phyloP scores from a whole-genome alignment of 2,329 filamentous ascomycete species.

The Ophiostoma ips region DNA sequence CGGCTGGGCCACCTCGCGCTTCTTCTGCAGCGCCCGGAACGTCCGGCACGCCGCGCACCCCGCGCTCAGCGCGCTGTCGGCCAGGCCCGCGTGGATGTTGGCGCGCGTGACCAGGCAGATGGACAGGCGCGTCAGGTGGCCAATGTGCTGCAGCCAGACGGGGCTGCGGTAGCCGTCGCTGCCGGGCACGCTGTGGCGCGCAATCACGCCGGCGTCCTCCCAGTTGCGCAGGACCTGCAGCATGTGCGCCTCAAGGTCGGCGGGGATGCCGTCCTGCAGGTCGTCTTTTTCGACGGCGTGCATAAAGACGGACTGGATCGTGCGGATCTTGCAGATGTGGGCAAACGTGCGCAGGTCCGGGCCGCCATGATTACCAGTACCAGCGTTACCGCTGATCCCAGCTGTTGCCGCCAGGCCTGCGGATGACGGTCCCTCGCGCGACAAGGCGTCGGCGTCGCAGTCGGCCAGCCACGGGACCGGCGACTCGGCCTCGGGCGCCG shows the following conservation, averaged over 20 bases:
- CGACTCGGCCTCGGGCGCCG: background rate
- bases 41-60: slow-evolving; percentile 2
- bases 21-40: slow-evolving; percentile 5
- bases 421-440: background rate
- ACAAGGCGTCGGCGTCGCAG: background rate
- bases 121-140: slow-evolving; percentile 5
- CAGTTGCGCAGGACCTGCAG: slow-evolving; percentile 1
- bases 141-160: slow-evolving; percentile 6
- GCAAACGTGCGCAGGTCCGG: slow-evolving; percentile 8
- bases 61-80: slow-evolving; percentile 1
- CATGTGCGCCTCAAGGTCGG: slow-evolving; percentile 3
- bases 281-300: slow-evolving; percentile 2
- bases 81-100: background rate
- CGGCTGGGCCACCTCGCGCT: slow-evolving; percentile 4
- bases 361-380: no score
- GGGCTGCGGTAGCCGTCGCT: slow-evolving; percentile 8
- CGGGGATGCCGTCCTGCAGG: background rate
- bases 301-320: slow-evolving; percentile 2
- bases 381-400: no score
- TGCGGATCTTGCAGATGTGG: slow-evolving; percentile 6
- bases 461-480: slow-evolving; percentile 4
- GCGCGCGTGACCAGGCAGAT: slow-evolving; percentile 1
- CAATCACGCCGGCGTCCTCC: slow-evolving; percentile 4
- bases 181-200: slow-evolving; percentile 4
- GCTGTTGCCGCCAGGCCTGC: background rate